These are phyloP conservation scores for Leptomonas pyrrhocoris DNA, from an alignment of 208 protist species.

Conservation along the genomic window DNA sequence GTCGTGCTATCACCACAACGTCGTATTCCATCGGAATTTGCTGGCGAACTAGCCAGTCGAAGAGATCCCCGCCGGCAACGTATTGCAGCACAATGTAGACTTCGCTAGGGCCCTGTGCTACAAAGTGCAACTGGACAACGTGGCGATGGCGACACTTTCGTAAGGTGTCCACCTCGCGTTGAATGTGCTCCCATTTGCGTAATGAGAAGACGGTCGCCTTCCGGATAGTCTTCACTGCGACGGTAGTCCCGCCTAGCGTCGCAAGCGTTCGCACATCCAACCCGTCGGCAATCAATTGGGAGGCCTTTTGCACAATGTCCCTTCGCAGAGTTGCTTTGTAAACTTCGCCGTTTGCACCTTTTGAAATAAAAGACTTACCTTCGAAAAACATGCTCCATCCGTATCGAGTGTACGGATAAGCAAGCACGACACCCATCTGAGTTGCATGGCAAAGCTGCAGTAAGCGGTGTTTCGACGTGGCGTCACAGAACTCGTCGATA, in stretches of 20 bases:
- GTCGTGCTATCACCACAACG: slow-evolving; percentile 44
- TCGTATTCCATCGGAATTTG: slow-evolving; percentile 52
- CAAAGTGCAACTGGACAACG: slow-evolving; percentile 55
- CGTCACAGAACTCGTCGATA: slow-evolving; percentile 45
- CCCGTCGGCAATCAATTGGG: not conserved
- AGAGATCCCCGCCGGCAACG: slow-evolving; percentile 52
- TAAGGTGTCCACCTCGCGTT: slow-evolving; percentile 50
- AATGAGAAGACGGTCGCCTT: slow-evolving; percentile 58
- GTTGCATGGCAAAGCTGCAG: slow-evolving; percentile 51
- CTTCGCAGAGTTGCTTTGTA: slow-evolving; percentile 37
- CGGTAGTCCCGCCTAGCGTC: slow-evolving; percentile 27
- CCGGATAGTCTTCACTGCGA: slow-evolving; percentile 55
- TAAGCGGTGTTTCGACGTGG: slow-evolving; percentile 24
- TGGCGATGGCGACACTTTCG: slow-evolving; percentile 45
- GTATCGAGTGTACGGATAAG: slow-evolving; percentile 39
- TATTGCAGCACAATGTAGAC: slow-evolving; percentile 61
- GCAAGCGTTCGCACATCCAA: slow-evolving; percentile 15
- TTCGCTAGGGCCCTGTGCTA: slow-evolving; percentile 51
- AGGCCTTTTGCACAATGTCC: slow-evolving; percentile 19
- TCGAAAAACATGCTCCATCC: slow-evolving; percentile 54
- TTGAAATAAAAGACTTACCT: slow-evolving; percentile 45
- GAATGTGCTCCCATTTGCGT: slow-evolving; percentile 49
- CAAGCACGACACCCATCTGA: slow-evolving; percentile 49
- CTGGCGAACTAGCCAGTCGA: slow-evolving; percentile 59
- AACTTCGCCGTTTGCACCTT: slow-evolving; percentile 52